Conservation (phyloP, 2,329 filamentous ascomycete species). For the Fusarium chlamydosporum region DNA sequence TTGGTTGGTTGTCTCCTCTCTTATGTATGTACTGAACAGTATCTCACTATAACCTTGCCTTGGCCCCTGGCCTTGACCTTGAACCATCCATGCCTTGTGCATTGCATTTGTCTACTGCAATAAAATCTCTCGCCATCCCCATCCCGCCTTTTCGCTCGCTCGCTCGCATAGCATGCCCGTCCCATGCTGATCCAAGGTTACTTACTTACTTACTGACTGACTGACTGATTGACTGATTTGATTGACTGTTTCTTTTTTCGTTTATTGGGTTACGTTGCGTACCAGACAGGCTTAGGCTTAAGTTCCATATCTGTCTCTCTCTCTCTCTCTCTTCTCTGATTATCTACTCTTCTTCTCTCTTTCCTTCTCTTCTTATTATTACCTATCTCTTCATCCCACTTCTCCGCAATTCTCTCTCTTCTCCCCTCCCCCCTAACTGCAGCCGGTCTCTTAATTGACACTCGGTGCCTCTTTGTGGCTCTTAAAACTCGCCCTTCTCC, state of each 20-base stretch:
- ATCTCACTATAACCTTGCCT: too few species aligned
- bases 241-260: slow-evolving; percentile 36
- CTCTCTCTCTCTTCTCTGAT: background rate
- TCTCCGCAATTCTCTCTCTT: slow-evolving; percentile 5
- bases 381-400: slow-evolving; percentile 7
- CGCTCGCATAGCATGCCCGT: slow-evolving; percentile 29
- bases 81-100: slow-evolving; percentile 29
- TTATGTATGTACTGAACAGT: background rate
- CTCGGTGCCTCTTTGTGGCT: slow-evolving; percentile 10
- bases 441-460: slow-evolving; percentile 30
- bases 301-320: slow-evolving; percentile 7
- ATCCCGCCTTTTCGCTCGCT: slow-evolving; percentile 43
- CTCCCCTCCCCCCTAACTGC: background rate
- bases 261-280: slow-evolving; percentile 26
- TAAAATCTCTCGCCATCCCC: slow-evolving; percentile 45
- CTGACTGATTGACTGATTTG: background rate
- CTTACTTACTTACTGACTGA: background rate
- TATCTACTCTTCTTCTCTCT: slow-evolving; percentile 16
- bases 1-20: slow-evolving; percentile 15
- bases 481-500: slow-evolving; percentile 19
- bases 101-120: slow-evolving; percentile 30
- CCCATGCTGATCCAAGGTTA: background rate
- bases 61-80: slow-evolving; percentile 31
- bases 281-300: slow-evolving; percentile 9
- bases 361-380: background rate